Conservation (phyloP, 1,284 basidiomycete species). For the Microstroma glucosiphilum region DNA sequence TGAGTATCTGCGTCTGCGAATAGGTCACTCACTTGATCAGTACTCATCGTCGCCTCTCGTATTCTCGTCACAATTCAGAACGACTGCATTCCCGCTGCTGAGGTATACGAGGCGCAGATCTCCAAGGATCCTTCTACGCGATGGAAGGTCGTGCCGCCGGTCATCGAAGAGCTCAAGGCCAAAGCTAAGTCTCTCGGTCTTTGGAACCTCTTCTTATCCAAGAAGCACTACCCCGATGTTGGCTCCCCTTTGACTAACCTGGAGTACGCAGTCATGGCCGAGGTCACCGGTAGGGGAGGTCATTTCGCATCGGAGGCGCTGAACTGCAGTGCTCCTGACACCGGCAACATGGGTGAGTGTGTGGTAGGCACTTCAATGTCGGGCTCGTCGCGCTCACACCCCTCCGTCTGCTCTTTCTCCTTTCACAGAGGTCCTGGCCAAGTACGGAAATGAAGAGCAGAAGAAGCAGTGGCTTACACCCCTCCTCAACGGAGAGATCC, state of each 20-base stretch:
- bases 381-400: background rate
- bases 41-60: background rate
- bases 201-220: constrained; percentile 96
- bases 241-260: constrained; percentile 87
- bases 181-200: constrained; percentile 81
- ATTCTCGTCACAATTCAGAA: constrained; percentile 57
- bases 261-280: constrained; percentile 96
- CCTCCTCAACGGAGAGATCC: constrained; percentile 82
- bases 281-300: constrained; percentile 77
- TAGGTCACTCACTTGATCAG: background rate
- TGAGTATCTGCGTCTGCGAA: constrained; percentile 49
- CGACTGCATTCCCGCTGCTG: constrained; percentile 74
- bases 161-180: constrained; percentile 76
- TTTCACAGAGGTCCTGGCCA: constrained; percentile 71
- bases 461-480: constrained; percentile 85
- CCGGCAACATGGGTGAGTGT: constrained; percentile 57
- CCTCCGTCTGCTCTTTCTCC: constrained; percentile 8
- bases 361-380: constrained; percentile 8
- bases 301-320: constrained; percentile 76
- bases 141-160: constrained; percentile 76
- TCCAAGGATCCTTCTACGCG: constrained; percentile 68
- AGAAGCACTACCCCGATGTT: constrained; percentile 70
- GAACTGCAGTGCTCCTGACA: constrained; percentile 91
- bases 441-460: constrained; percentile 81
- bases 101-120: constrained; percentile 74